Percentiles rank a stretch among this genome's conserved stretches.
These are phyloP conservation scores for Talaromyces sp. DNA, from an alignment of 2,329 filamentous ascomycete species.

Conservation along the genomic window DNA sequence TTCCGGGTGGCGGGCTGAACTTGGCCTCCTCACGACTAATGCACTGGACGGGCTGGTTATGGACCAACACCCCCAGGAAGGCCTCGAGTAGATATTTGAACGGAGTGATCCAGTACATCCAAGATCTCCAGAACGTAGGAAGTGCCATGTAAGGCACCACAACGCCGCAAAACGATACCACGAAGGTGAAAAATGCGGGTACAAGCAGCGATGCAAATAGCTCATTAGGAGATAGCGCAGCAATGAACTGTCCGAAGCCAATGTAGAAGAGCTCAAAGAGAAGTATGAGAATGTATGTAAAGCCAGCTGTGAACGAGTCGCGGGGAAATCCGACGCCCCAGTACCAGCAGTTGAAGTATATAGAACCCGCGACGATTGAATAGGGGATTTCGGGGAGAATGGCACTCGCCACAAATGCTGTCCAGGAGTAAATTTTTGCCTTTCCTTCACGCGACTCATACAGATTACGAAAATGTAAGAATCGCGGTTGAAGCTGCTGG, in stretches of 20 bases:
- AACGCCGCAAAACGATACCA: conserved; percentile 69
- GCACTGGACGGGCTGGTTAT: conserved; percentile 53
- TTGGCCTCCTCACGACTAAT: conserved; percentile 51
- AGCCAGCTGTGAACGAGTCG: conserved; percentile 54
- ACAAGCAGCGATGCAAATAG: conserved; percentile 61
- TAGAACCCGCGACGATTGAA: conserved; percentile 56
- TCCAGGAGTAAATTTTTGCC: conserved; percentile 76
- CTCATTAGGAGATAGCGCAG: conserved; percentile 60
- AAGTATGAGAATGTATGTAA: conserved; percentile 58
- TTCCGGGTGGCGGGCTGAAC: conserved; percentile 54
- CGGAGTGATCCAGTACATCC: conserved; percentile 63
- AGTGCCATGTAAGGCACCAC: conserved; percentile 61
- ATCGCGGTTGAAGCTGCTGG: conserved; percentile 70
- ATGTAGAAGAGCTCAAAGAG: conserved; percentile 62
- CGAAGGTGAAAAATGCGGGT: conserved; percentile 63
- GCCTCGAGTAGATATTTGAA: conserved; percentile 63
- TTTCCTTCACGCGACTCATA: conserved; percentile 68
- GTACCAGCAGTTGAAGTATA: conserved; percentile 63
- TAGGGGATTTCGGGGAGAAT: conserved; percentile 68
- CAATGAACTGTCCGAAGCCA: conserved; percentile 62
- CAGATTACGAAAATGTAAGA: conserved; percentile 58
- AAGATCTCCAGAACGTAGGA: conserved; percentile 59
- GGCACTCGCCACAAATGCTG: conserved; percentile 60
- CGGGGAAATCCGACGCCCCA: conserved; percentile 50
- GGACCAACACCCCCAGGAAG: conserved; percentile 51